A percentile compares a stretch with the other conserved stretches of the same genome.
phyloP scores from a whole-genome alignment of 805 yeast genomes.

The Cyberlindnera xylosilytica region DNA sequence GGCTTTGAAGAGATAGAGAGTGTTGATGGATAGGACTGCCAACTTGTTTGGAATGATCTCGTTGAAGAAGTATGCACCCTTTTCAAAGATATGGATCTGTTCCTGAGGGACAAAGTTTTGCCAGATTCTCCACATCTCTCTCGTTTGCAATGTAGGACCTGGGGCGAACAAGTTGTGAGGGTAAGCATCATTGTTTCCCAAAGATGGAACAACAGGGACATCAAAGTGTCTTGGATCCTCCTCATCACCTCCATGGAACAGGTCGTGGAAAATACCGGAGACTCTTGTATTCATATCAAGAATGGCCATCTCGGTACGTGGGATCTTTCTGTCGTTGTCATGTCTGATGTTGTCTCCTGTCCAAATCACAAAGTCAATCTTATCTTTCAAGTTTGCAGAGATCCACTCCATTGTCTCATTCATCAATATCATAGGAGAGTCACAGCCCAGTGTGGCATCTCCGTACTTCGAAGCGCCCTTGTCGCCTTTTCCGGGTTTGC shows the following conservation, averaged over 20 bases:
- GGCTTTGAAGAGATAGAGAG: slow-evolving; percentile 68
- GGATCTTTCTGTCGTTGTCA: slow-evolving; percentile 71
- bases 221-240: slow-evolving; percentile 42
- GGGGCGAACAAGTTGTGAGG: slow-evolving; percentile 84
- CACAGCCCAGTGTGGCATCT: slow-evolving; percentile 75
- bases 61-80: slow-evolving; percentile 70
- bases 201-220: slow-evolving; percentile 58
- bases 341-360: slow-evolving; percentile 88
- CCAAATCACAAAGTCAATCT: slow-evolving; percentile 85
- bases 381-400: slow-evolving; percentile 57
- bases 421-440: slow-evolving; percentile 62
- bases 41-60: slow-evolving; percentile 79
- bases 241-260: slow-evolving; percentile 40
- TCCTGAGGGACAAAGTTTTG: slow-evolving; percentile 67
- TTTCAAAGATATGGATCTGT: slow-evolving; percentile 69
- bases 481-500: slow-evolving; percentile 27
- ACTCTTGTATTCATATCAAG: slow-evolving; percentile 64
- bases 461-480: slow-evolving; percentile 67
- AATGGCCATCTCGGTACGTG: slow-evolving; percentile 71
- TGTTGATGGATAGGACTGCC: slow-evolving; percentile 77
- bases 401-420: slow-evolving; percentile 68
- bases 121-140: slow-evolving; percentile 77
- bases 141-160: slow-evolving; percentile 86
- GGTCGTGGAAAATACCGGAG: slow-evolving; percentile 46
- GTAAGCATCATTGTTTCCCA: slow-evolving; percentile 86